These are phyloP conservation scores for Xylaria sp. DNA, from an alignment of 495 filamentous ascomycete species.

Conservation along the genomic window DNA sequence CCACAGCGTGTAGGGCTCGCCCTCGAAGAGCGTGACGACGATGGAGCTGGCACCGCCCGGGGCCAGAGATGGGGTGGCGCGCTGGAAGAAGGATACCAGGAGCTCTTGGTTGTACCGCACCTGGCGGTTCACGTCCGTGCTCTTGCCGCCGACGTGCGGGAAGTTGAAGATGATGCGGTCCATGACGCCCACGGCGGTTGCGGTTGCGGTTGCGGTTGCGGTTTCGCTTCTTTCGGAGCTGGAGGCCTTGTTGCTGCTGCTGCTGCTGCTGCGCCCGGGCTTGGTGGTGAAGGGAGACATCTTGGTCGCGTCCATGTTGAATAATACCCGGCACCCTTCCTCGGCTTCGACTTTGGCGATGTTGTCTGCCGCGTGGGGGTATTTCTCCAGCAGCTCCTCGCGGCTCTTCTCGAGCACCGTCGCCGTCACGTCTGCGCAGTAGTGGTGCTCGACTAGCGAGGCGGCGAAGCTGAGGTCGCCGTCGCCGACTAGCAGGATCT, in stretches of 20 bases:
- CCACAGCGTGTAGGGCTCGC: slow-evolving; percentile 93
- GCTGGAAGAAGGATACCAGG: slow-evolving; percentile 80
- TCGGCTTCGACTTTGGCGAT: slow-evolving; percentile 59
- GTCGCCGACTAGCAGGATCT: slow-evolving; percentile 87
- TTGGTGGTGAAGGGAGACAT: slow-evolving; percentile 58
- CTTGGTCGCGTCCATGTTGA: slow-evolving; percentile 76
- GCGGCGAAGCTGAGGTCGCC: slow-evolving; percentile 92
- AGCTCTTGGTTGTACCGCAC: slow-evolving; percentile 92
- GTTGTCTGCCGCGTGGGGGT: slow-evolving; percentile 73
- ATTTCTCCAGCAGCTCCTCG: slow-evolving; percentile 67
- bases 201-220: too few species aligned
- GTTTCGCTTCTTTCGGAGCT: too few species aligned
- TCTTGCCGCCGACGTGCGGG: slow-evolving; percentile 90
- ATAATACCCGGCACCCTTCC: slow-evolving; percentile 61
- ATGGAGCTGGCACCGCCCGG: slow-evolving; percentile 73
- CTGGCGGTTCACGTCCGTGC: slow-evolving; percentile 92
- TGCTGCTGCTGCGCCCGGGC: slow-evolving; percentile 6
- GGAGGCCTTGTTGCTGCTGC: too few species aligned
- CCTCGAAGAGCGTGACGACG: slow-evolving; percentile 88
- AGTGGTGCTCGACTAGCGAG: slow-evolving; percentile 74
- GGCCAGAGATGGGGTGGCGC: slow-evolving; percentile 51
- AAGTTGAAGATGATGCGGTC: slow-evolving; percentile 93
- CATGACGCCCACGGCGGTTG: slow-evolving; percentile 61
- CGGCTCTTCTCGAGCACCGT: slow-evolving; percentile 56
- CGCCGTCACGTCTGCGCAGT: slow-evolving; percentile 66